These are phyloP conservation scores for Aechmea fasciata DNA, from an alignment of 176 grass and related monocot genomes.

Conservation along the genomic window DNA sequence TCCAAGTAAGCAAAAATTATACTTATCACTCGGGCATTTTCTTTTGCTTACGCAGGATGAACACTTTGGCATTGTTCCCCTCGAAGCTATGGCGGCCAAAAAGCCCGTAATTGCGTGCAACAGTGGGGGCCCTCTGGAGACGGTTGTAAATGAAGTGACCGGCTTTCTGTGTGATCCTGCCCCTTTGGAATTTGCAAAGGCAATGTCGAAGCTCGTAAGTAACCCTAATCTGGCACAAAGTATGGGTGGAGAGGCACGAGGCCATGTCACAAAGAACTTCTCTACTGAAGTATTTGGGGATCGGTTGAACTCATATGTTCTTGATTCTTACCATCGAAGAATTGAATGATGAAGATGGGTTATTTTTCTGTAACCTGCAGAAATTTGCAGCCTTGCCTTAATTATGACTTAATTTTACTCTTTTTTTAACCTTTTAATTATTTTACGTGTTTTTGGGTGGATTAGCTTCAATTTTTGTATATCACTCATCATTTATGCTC, in stretches of 20 bases:
- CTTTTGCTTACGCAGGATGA: constrained; percentile 51
- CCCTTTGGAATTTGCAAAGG: constrained; percentile 50
- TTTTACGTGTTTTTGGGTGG: no score
- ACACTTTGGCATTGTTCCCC: constrained; percentile 95
- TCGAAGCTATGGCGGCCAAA: constrained; percentile 86
- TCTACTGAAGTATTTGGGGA: constrained; percentile 6
- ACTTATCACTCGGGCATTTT: neutral
- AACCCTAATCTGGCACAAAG: constrained; percentile 42
- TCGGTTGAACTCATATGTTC: constrained; percentile 9
- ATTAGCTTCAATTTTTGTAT: no score
- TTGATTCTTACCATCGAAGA: constrained; percentile 16
- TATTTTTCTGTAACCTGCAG: no score
- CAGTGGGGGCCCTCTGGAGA: constrained; percentile 80
- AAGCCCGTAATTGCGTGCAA: constrained; percentile 98
- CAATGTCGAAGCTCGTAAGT: constrained; percentile 62
- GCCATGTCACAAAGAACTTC: constrained; percentile 40
- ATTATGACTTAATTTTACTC: no score
- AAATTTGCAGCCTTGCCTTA: no score
- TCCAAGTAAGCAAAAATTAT: neutral
- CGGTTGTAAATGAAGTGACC: constrained; percentile 57
- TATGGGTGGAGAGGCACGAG: constrained; percentile 59
- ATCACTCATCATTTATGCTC: no score
- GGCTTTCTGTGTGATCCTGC: constrained; percentile 78
- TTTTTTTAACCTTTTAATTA: no score
- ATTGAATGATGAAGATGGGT: neutral